Conservation (phyloP, 208 protist species). For the Leishmania gerbilli region DNA sequence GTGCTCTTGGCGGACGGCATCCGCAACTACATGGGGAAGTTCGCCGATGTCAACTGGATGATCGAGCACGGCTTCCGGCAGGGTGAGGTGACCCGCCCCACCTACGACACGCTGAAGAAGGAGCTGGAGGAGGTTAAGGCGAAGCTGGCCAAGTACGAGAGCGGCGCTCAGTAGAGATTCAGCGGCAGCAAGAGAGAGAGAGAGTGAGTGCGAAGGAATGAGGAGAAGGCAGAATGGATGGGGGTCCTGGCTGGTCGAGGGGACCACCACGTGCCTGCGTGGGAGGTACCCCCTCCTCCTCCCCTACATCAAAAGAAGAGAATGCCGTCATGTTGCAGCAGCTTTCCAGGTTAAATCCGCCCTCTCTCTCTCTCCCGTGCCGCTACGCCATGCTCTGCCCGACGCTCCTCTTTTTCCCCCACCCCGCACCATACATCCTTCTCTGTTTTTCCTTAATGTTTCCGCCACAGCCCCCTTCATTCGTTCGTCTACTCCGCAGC, state of each 20-base stretch:
- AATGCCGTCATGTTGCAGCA: background rate
- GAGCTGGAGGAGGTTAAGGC: constrained; percentile 57
- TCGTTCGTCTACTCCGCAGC: background rate
- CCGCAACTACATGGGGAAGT: constrained; percentile 98
- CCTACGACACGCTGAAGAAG: constrained; percentile 70
- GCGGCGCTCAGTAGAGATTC: constrained; percentile 20
- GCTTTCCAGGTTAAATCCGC: background rate
- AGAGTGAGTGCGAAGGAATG: background rate
- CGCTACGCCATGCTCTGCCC: background rate
- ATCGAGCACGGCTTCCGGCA: constrained; percentile 93
- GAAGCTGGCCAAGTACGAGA: constrained; percentile 75
- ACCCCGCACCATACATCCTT: background rate
- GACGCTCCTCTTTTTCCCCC: background rate
- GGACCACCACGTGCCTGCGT: background rate
- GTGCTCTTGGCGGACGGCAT: constrained; percentile 96
- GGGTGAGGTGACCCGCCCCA: constrained; percentile 68
- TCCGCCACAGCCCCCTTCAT: background rate
- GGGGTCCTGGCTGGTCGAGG: background rate
- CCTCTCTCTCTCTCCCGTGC: background rate
- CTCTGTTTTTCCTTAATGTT: background rate
- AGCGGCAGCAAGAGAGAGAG: constrained; percentile 9
- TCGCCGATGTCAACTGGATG: constrained; percentile 96
- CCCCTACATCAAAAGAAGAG: background rate
- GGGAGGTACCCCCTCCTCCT: background rate
- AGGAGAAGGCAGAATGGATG: constrained; percentile 4